Conservation (phyloP, 257 asterid species). For the Solanum piurae region DNA sequence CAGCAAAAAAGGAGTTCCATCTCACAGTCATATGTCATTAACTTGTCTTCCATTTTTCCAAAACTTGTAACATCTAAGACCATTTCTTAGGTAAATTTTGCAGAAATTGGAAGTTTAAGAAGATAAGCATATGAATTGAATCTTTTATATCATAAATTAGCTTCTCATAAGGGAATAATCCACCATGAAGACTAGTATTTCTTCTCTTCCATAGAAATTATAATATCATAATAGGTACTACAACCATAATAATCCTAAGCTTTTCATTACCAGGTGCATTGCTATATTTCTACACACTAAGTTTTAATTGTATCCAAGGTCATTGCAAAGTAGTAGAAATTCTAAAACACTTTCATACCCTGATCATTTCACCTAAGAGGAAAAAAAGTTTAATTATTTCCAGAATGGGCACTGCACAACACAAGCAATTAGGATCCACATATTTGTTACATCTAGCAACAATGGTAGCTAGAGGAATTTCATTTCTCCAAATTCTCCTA, state of each 20-base stretch:
- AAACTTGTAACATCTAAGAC: too few relatives aligned
- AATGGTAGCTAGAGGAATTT: neutral
- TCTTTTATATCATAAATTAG: neutral
- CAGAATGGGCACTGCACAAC: neutral
- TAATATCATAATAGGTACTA: too few relatives aligned
- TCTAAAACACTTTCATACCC: neutral
- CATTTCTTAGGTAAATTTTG: too few relatives aligned
- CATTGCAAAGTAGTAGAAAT: neutral
- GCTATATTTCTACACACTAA: too few relatives aligned
- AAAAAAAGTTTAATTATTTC: too few relatives aligned
- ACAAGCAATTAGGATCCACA: neutral
- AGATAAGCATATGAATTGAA: too few relatives aligned
- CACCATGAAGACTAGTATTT: neutral
- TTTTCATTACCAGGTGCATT: too few relatives aligned
- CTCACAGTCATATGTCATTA: too few relatives aligned
- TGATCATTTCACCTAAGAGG: neutral
- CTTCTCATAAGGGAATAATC: neutral
- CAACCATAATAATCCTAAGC: neutral
- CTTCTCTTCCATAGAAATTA: too few relatives aligned
- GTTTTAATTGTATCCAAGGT: neutral
- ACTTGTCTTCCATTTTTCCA: too few relatives aligned
- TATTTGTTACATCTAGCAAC: neutral
- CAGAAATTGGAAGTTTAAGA: too few relatives aligned
- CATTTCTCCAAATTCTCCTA: neutral
- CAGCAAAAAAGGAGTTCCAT: neutral